A percentile compares a stretch with the other conserved stretches of the same genome.
phyloP scores from a whole-genome alignment of 2,329 filamentous ascomycete genomes.

The Mollisiaceae sp. region DNA sequence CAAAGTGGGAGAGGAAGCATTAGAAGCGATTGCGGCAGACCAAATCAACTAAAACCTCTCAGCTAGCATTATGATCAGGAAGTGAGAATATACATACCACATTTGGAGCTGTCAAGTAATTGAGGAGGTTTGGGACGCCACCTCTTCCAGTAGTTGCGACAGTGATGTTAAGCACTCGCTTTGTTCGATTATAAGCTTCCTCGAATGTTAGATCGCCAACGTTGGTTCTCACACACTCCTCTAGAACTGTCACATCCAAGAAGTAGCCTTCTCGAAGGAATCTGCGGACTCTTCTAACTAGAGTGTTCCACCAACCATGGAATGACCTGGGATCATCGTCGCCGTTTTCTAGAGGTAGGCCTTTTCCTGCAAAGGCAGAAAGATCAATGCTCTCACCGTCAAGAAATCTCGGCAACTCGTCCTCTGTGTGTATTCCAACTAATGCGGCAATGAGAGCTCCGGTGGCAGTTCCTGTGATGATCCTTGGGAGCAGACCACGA shows the following conservation, averaged over 20 bases:
- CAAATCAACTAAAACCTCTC: slow-evolving; percentile 55
- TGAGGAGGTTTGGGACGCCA: slow-evolving; percentile 83
- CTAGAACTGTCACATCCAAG: slow-evolving; percentile 79
- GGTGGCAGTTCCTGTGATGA: slow-evolving; percentile 89
- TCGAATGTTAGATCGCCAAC: slow-evolving; percentile 91
- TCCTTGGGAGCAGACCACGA: slow-evolving; percentile 80
- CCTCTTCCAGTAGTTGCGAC: slow-evolving; percentile 76
- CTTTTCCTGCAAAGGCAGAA: slow-evolving; percentile 68
- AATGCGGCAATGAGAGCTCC: slow-evolving; percentile 89
- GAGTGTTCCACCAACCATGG: slow-evolving; percentile 55
- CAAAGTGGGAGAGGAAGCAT: slow-evolving; percentile 53
- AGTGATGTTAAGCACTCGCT: slow-evolving; percentile 89
- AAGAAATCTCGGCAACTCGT: slow-evolving; percentile 78
- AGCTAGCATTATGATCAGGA: neutral
- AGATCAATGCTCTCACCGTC: slow-evolving; percentile 83
- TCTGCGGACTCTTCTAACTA: slow-evolving; percentile 68
- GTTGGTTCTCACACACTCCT: slow-evolving; percentile 83
- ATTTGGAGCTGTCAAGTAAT: slow-evolving; percentile 91
- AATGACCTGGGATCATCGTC: slow-evolving; percentile 46
- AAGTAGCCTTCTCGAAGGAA: slow-evolving; percentile 82
- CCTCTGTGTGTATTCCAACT: slow-evolving; percentile 85
- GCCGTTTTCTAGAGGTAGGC: slow-evolving; percentile 41
- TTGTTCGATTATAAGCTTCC: slow-evolving; percentile 86
- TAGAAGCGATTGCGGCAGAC: slow-evolving; percentile 64
- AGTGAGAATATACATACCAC: slow-evolving; percentile 64